Base-by-base conservation (phyloP, 306 rosid genomes). In the Quercus bicolor region DNA sequence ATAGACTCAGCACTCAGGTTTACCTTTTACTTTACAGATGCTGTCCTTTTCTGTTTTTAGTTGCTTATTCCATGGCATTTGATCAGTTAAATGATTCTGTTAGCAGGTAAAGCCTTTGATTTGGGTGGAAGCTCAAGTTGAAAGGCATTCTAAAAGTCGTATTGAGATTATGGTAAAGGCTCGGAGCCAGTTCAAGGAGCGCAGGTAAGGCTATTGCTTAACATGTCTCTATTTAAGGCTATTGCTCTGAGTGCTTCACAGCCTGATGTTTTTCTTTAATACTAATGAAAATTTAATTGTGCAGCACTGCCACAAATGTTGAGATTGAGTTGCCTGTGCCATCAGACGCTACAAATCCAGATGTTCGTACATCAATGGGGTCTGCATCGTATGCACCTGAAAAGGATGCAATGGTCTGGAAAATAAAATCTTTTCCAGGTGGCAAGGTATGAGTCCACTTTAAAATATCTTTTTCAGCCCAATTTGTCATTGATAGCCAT, bases 41-140 rank as follows among this genome's bases (percentile, higher is more conserved):
- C 79, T 43, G 3, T 28, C 45, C 26, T 16, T 74, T n/a, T 26
- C 61, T 24, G 7, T 28, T 31, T 21, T 23, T 43, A 33, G 34
- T 68, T 77, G 29, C 60, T 51, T 21, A 40, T 69, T 82, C 12
- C 24, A 57, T 68, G 31, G 13, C 51, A 61, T 7, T 69, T 57
- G 31, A 34, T 65, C 21, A 56, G 29, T 55, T 55, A 56, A 69
- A 6, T 52, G 57, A 59, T 37, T 72, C n/a, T 74, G 65, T 74
- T 68, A 86, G 82, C 93, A 94, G 98, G 97, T 90, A 65, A 94
- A 92, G 73, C 98, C 98, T 72, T 83, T 94, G 80, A 86, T 94
- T 80, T 94, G 98, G 98, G 97, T 94, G 78, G 98, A 94, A 92
- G 96, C 94, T 86, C 97, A 82, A 86, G 90, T 94, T 83, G 98